Conservation (phyloP, 805 yeast species). For the Pichia phayaonensis region DNA sequence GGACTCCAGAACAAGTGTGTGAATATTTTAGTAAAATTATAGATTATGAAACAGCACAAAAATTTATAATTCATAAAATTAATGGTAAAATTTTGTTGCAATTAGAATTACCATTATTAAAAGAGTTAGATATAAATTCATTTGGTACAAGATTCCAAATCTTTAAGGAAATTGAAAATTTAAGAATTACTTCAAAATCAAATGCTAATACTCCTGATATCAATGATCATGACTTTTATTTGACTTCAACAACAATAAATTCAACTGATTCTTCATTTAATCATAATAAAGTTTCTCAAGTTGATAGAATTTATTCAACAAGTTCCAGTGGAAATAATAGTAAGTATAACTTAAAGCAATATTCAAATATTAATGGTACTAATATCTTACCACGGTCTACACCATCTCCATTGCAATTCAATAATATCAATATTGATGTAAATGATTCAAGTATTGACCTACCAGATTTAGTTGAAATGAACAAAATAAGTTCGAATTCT, state of each 20-base stretch:
- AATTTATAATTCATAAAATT: slow-evolving; percentile 81
- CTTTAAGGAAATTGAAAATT: slow-evolving; percentile 76
- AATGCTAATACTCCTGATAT: not conserved
- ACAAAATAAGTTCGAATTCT: not conserved
- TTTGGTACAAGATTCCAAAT: slow-evolving; percentile 95
- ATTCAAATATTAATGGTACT: slow-evolving; percentile 5
- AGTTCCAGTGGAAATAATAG: not conserved
- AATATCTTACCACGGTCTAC: not conserved
- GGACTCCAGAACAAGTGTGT: slow-evolving; percentile 87
- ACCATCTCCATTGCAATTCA: slow-evolving; percentile 3
- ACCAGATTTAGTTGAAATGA: not conserved
- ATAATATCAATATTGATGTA: not conserved
- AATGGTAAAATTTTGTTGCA: slow-evolving; percentile 81
- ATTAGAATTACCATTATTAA: slow-evolving; percentile 75
- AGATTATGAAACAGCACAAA: slow-evolving; percentile 64
- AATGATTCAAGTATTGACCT: not conserved
- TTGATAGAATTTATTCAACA: not conserved
- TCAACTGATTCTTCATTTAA: not conserved
- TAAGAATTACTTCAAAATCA: slow-evolving; percentile 29
- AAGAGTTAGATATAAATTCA: slow-evolving; percentile 84
- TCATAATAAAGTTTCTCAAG: not conserved
- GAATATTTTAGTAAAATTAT: slow-evolving; percentile 65
- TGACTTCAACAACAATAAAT: not conserved
- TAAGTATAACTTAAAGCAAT: slow-evolving; percentile 4
- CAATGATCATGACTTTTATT: not conserved